Evolutionary conservation across 1,139 yeast species (phyloP).

Genomic region (Diutina siamensis): DNA sequence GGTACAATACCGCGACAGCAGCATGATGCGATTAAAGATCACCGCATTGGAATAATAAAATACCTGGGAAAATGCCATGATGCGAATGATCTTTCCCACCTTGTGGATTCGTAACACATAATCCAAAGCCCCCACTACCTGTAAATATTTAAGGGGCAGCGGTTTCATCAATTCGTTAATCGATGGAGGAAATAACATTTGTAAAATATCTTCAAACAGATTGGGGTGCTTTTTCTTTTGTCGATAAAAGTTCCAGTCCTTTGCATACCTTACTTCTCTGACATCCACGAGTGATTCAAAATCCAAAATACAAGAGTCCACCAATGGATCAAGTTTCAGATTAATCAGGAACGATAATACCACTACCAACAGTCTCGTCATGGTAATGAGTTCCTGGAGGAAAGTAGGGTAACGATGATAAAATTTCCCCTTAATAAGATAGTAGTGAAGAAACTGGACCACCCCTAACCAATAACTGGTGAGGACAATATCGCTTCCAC

Average conservation of each 20-base stretch:
- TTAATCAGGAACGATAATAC: conserved; percentile 57
- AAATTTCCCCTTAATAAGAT: conserved; percentile 44
- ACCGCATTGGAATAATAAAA: conserved; percentile 67
- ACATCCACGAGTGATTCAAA: conserved; percentile 59
- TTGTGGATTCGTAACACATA: conserved; percentile 77
- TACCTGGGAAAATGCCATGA: conserved; percentile 69
- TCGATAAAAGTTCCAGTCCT: conserved; percentile 68
- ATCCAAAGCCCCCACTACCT: conserved; percentile 78
- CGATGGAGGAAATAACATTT: conserved; percentile 65
- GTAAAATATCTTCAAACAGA: conserved; percentile 57
- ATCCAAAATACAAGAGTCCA: conserved; percentile 54
- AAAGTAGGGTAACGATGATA: conserved; percentile 43
- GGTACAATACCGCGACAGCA: conserved; percentile 56
- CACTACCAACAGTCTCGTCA: conserved; percentile 49
- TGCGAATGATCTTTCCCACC: conserved; percentile 63
- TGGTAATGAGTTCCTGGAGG: conserved; percentile 47
- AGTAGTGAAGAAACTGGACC: conserved; percentile 55
- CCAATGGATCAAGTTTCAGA: conserved; percentile 40
- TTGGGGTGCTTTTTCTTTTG: conserved; percentile 31
- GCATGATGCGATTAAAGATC: conserved; percentile 62
- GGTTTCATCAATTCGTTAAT: conserved; percentile 57
- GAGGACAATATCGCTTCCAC: conserved; percentile 54
- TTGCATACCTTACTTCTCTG: conserved; percentile 47
- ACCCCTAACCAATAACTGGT: conserved; percentile 68
- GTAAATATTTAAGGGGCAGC: conserved; percentile 77